phyloP scores from a whole-genome alignment of 768 basidiomycete species.

The Macrolepiota albuminosa region DNA sequence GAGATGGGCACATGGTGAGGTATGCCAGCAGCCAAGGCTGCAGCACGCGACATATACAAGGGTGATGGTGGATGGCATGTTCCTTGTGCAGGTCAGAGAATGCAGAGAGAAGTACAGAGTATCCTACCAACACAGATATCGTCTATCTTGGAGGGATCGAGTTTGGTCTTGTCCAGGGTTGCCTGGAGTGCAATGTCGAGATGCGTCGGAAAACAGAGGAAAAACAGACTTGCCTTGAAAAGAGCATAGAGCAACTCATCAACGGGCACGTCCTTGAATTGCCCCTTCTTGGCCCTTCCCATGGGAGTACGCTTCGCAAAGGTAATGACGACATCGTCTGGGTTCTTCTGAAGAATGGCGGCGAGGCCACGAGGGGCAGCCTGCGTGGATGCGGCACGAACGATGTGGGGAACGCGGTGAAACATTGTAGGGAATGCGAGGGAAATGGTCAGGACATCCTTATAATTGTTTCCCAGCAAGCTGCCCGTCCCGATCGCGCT shows the following conservation, averaged over 20 bases:
- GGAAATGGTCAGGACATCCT: slow-evolving; percentile 1
- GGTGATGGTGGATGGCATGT: slow-evolving; percentile 84
- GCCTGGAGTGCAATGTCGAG: slow-evolving; percentile 38
- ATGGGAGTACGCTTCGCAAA: slow-evolving; percentile 90
- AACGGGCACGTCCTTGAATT: slow-evolving; percentile 81
- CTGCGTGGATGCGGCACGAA: slow-evolving; percentile 35
- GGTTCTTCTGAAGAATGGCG: slow-evolving; percentile 60
- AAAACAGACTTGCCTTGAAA: slow-evolving; percentile 53
- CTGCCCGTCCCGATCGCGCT: slow-evolving; percentile 9
- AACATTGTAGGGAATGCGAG: slow-evolving; percentile 9
- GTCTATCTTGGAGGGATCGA: slow-evolving; percentile 69
- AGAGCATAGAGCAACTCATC: slow-evolving; percentile 83
- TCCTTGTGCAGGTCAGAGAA: slow-evolving; percentile 53
- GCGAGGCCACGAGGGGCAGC: slow-evolving; percentile 41
- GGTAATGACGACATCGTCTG: slow-evolving; percentile 86
- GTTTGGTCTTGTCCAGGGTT: slow-evolving; percentile 56
- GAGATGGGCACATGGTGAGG: slow-evolving; percentile 85
- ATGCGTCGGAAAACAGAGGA: background rate
- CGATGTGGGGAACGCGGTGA: slow-evolving; percentile 14
- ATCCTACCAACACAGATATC: slow-evolving; percentile 79
- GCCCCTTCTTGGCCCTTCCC: slow-evolving; percentile 86
- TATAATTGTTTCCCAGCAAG: slow-evolving; percentile 1
- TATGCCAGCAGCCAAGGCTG: slow-evolving; percentile 85
- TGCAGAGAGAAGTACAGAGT: background rate
- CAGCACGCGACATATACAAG: slow-evolving; percentile 78